Conservation (phyloP, 2,329 filamentous ascomycete genomes). For the Acephala macrosclerotiorum region DNA sequence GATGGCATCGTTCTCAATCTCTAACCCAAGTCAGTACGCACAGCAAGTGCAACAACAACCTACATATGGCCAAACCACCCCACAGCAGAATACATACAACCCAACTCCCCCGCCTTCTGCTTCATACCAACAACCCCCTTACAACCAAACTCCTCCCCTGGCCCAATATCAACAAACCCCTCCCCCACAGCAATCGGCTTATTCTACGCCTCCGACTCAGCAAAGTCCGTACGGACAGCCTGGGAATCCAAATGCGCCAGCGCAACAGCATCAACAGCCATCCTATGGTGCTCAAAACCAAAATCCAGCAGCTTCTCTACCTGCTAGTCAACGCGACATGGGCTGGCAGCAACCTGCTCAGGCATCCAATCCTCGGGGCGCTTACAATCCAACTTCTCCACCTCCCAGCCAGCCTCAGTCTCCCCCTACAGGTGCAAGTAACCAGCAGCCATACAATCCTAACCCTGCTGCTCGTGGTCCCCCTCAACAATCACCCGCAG, state of each 20-base stretch:
- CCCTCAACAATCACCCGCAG: neutral
- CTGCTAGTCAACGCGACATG: neutral
- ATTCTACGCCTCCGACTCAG: conserved; percentile 1
- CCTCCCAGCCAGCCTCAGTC: neutral
- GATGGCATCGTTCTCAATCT: conserved; percentile 11
- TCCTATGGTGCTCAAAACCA: neutral
- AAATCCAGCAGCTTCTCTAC: neutral
- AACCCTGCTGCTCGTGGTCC: neutral
- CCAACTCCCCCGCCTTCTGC: neutral
- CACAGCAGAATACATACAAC: neutral
- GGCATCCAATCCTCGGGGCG: too few species aligned
- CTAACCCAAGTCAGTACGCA: neutral
- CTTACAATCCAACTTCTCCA: neutral
- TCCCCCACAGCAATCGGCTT: neutral
- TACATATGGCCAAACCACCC: neutral
- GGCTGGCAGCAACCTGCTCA: neutral
- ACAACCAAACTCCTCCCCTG: neutral
- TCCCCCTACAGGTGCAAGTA: neutral
- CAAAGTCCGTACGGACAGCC: conserved; percentile 2
- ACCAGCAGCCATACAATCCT: neutral
- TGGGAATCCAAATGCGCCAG: neutral
- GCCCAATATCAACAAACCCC: conserved; percentile 5
- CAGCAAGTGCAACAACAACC: neutral
- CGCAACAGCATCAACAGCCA: neutral
- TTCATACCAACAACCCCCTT: conserved; percentile 1